Conservation (phyloP, 495 filamentous ascomycete genomes). For the Rhypophila decipiens region DNA sequence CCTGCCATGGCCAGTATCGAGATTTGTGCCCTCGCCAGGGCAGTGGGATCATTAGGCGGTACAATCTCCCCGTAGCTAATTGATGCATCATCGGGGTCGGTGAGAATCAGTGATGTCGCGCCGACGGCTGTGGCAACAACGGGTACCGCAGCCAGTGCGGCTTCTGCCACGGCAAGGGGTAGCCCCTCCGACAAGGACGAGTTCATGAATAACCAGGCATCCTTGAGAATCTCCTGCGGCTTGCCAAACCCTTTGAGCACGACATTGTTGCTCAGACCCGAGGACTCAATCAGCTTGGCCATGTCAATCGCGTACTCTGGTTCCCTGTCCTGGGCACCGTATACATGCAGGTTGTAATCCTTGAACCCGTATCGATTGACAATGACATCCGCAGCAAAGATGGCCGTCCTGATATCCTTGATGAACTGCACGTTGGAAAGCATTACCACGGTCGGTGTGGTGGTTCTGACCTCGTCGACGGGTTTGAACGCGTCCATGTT, state of each 20-base stretch:
- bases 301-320: conserved; percentile 57
- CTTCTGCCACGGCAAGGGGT: conserved; percentile 56
- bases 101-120: conserved; percentile 57
- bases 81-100: conserved; percentile 50
- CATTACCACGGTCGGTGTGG: conserved; percentile 58
- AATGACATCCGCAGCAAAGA: conserved; percentile 59
- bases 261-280: conserved; percentile 47
- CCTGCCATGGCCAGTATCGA: conserved; percentile 53
- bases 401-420: conserved; percentile 61
- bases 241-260: conserved; percentile 52
- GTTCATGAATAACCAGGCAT: conserved; percentile 61
- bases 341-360: conserved; percentile 56
- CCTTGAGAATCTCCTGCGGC: conserved; percentile 49
- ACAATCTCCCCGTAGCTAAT: conserved; percentile 54
- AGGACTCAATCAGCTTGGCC: conserved; percentile 55
- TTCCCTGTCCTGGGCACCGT: conserved; percentile 56
- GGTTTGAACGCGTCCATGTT: conserved; percentile 60
- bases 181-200: conserved; percentile 61
- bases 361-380: conserved; percentile 59
- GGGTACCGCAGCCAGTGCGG: conserved; percentile 54
- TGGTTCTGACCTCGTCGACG: conserved; percentile 50
- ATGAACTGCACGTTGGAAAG: conserved; percentile 62
- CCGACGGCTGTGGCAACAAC: conserved; percentile 63
- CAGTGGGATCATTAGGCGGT: conserved; percentile 53
- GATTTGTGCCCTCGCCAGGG: conserved; percentile 55